Evolutionary conservation across 1,284 basidiomycete species (phyloP).

Genomic region (Cerrena zonata): DNA sequence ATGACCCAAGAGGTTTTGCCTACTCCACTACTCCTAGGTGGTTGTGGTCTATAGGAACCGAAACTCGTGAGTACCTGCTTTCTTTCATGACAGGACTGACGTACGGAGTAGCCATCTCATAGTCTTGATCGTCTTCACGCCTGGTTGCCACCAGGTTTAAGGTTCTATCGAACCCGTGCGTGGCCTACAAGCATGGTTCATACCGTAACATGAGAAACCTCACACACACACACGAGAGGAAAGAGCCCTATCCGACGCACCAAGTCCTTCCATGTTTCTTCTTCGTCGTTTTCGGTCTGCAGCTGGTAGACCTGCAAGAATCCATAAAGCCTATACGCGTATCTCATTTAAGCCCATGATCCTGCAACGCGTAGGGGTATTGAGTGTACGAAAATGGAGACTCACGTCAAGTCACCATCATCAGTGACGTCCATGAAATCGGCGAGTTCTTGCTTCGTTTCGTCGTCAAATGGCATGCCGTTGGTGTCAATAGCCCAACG

Average conservation of each 20-base stretch:
- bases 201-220: too few species aligned
- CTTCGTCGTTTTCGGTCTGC: slow-evolving; percentile 75
- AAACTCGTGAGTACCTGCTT: background rate
- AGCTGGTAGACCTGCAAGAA: slow-evolving; percentile 76
- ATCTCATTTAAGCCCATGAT: background rate
- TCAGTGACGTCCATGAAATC: slow-evolving; percentile 71
- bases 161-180: slow-evolving; percentile 67
- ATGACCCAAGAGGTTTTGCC: background rate
- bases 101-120: slow-evolving; percentile 1
- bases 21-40: background rate
- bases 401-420: slow-evolving; percentile 69
- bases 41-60: background rate
- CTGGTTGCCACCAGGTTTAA: slow-evolving; percentile 54
- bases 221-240: too few species aligned
- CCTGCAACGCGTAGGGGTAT: background rate
- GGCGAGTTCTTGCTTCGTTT: slow-evolving; percentile 69
- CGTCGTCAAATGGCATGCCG: slow-evolving; percentile 63
- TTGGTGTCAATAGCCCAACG: slow-evolving; percentile 74
- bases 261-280: slow-evolving; percentile 76
- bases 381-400: slow-evolving; percentile 12
- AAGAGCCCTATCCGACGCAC: too few species aligned
- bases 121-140: slow-evolving; percentile 39
- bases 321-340: slow-evolving; percentile 54
- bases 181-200: slow-evolving; percentile 56
- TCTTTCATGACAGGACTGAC: background rate